Base-by-base conservation (phyloP, 2,329 filamentous ascomycete species). In the Botrytis porri region DNA sequence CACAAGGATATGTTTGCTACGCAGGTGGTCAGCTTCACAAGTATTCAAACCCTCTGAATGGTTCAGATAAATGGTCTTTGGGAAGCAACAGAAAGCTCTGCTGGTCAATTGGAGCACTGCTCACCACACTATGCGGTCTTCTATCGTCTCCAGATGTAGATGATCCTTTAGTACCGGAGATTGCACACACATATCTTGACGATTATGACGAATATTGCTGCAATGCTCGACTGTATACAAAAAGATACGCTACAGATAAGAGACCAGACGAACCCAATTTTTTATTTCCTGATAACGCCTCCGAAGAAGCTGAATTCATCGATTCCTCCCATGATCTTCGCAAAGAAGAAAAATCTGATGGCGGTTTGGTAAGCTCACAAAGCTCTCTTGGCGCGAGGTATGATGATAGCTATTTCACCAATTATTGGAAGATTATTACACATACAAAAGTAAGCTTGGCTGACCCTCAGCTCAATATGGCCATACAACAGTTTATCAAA, bases 81-180 rank as follows among this genome's bases (percentile, higher is more conserved):
- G 54, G 54, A 59, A 59, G 54, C 8, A 16, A 59, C 8, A 59
- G 14, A 18, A 32, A 59, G 14, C 54, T 18, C 14, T 6, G 32
- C 25, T 59, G 54, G 54, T 32, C 54, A 59, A 12, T 59, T 59
- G 54, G n/a, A 32, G 54, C 54, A 7, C 29, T 59, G 10, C 54
- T 77, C 22, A 75, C 74, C 3, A 77, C 76, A 20, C 20, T 77
- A 10, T 79, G 75, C 54, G 75, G 48, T 3, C 72, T 79, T 7
- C 65, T 77, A 20, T 74, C 77, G 18, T 75, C 73, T 20, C 76
- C 76, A 18, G 73, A 77, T 70, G 70, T 77, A 12, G 74, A 76
- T 73, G 73, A 76, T 71, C 75, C 76, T 9, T 66, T 76, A 4
- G 74, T 78, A 3, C 75, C 75, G 16, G 77, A 79, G 25, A 78